phyloP scores from a whole-genome alignment of 2,329 filamentous ascomycete species.

The Tolypocladium endophyticum region DNA sequence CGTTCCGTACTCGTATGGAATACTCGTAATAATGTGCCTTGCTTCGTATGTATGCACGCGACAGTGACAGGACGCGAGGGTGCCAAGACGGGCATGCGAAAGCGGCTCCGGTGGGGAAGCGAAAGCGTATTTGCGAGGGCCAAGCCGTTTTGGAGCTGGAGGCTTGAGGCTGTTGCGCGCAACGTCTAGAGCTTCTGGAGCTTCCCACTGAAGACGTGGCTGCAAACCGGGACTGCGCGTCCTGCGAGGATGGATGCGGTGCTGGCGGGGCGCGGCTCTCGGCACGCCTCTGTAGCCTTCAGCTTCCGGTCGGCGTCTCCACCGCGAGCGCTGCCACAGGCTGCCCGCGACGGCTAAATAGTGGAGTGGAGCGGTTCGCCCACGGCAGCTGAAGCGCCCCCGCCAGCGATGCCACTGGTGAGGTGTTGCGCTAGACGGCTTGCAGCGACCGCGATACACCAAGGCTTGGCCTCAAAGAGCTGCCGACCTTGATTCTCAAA shows the following conservation, averaged over 20 bases:
- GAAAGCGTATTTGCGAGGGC: background rate
- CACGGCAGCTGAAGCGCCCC: background rate
- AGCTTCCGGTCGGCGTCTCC: background rate
- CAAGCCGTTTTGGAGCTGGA: background rate
- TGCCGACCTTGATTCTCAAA: background rate
- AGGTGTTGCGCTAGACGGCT: background rate
- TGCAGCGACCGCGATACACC: background rate
- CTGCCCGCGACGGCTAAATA: background rate
- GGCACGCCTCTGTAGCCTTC: too few relatives aligned
- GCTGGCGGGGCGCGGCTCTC: background rate
- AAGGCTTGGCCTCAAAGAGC: background rate
- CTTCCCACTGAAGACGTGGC: too few relatives aligned
- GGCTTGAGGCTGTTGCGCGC: background rate
- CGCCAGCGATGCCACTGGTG: background rate
- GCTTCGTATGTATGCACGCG: background rate
- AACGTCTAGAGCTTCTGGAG: too few relatives aligned
- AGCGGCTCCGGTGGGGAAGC: background rate
- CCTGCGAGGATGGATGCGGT: background rate
- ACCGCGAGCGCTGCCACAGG: background rate
- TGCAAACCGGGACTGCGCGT: too few relatives aligned
- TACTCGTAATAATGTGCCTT: background rate
- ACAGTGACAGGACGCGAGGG: background rate
- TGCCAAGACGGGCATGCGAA: background rate
- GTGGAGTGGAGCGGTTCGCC: background rate
- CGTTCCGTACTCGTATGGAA: background rate